Evolutionary conservation across 2,329 filamentous ascomycete genomes (phyloP).

Genomic region (Phyllosticta paracitricarpa): DNA sequence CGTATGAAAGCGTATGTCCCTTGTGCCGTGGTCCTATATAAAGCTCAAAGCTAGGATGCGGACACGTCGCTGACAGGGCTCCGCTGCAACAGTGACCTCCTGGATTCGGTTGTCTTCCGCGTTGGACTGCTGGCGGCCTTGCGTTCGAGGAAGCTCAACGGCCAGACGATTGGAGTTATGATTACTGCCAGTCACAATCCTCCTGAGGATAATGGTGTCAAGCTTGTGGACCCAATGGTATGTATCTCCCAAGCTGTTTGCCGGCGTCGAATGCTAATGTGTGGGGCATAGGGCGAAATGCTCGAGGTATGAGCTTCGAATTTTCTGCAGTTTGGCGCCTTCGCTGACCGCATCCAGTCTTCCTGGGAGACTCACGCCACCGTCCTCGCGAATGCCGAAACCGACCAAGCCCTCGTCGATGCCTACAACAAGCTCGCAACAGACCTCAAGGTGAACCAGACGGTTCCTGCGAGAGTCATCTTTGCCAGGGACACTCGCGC

Average conservation of each 20-base stretch:
- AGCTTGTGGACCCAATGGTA: slow-evolving; percentile 85
- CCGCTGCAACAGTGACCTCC: slow-evolving; percentile 49
- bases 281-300: slow-evolving; percentile 66
- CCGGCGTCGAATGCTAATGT: neutral
- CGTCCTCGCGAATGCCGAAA: slow-evolving; percentile 72
- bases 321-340: neutral
- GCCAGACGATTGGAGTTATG: slow-evolving; percentile 86
- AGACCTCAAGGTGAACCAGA: slow-evolving; percentile 63
- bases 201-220: slow-evolving; percentile 55
- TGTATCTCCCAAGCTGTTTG: slow-evolving; percentile 14
- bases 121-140: slow-evolving; percentile 83
- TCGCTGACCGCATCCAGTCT: slow-evolving; percentile 33
- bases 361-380: slow-evolving; percentile 91
- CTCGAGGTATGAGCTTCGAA: slow-evolving; percentile 53
- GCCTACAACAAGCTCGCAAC: slow-evolving; percentile 53
- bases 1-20: slow-evolving; percentile 57
- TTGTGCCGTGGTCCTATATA: slow-evolving; percentile 11
- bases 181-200: slow-evolving; percentile 59
- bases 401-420: slow-evolving; percentile 62
- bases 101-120: slow-evolving; percentile 86
- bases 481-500: slow-evolving; percentile 89
- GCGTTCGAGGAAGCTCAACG: slow-evolving; percentile 78
- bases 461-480: slow-evolving; percentile 63
- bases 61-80: slow-evolving; percentile 19
- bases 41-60: slow-evolving; percentile 19